Evolutionary conservation across 768 basidiomycete species (phyloP).

Genomic region (Boletus subcaerulescens): DNA sequence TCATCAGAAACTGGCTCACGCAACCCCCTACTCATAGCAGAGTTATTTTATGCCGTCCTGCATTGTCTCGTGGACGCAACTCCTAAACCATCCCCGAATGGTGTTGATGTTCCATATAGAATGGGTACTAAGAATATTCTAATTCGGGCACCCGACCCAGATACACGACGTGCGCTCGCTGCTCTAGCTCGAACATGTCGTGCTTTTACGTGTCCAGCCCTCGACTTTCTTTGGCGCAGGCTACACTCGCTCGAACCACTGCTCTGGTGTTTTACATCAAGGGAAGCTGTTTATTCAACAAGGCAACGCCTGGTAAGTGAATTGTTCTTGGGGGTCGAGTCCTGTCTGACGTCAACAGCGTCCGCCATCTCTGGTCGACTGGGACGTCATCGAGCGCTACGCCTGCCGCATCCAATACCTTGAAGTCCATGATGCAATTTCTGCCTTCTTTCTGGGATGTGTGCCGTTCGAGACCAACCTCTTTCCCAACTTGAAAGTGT

Average conservation of each 20-base stretch:
- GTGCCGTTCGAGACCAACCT: background rate
- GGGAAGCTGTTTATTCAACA: no score
- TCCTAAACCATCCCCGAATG: no score
- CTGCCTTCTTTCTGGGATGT: background rate
- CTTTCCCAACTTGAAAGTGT: background rate
- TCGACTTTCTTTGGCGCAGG: background rate
- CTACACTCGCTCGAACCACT: background rate
- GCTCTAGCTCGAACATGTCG: conserved; percentile 5
- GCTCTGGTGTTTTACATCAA: background rate
- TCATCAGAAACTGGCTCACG: background rate
- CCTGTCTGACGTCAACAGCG: background rate
- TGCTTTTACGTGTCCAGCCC: background rate
- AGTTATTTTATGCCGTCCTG: background rate
- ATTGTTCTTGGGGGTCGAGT: background rate
- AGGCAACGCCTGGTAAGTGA: background rate
- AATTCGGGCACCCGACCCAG: background rate
- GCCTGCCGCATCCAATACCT: background rate
- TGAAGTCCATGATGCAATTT: background rate
- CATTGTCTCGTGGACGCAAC: background rate
- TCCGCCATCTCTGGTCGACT: background rate
- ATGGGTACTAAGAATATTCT: background rate
- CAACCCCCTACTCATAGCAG: background rate
- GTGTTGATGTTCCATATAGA: no score
- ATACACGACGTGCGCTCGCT: background rate
- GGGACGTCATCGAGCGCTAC: background rate